These are phyloP conservation scores for Aphanomyces astaci DNA, from an alignment of 352 stramenopile genomes.

Conservation along the genomic window DNA sequence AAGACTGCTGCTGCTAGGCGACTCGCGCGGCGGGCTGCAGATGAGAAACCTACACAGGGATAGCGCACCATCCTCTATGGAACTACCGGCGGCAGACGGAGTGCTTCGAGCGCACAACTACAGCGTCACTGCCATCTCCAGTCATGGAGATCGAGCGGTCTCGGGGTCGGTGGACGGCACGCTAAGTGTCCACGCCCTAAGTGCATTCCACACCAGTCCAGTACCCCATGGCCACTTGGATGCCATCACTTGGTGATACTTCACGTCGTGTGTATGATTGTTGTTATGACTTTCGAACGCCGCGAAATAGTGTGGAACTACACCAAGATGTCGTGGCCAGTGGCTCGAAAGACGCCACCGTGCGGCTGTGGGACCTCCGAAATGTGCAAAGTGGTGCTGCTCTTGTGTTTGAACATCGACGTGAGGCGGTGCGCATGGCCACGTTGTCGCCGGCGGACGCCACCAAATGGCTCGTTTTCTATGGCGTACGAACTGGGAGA, in stretches of 20 bases:
- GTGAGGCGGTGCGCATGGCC: neutral
- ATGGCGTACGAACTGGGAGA: neutral
- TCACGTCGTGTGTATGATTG: neutral
- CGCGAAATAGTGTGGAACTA: conserved; percentile 13
- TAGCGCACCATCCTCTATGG: too few species aligned
- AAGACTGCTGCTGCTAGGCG: neutral
- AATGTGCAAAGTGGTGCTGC: neutral
- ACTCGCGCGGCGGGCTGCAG: neutral
- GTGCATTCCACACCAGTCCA: neutral
- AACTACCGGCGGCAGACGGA: too few species aligned
- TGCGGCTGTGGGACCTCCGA: conserved; percentile 15
- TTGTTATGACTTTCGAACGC: too few species aligned
- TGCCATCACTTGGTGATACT: neutral
- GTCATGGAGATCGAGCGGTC: neutral
- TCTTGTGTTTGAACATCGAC: conserved; percentile 15
- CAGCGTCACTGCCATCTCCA: conserved; percentile 4
- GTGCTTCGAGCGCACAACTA: conserved; percentile 4
- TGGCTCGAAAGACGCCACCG: conserved; percentile 10
- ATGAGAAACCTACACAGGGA: too few species aligned
- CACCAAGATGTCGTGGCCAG: neutral
- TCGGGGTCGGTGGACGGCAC: conserved; percentile 13
- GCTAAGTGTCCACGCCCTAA: neutral
- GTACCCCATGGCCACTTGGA: conserved; percentile 9
- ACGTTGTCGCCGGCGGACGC: neutral
- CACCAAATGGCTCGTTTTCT: neutral